phyloP scores from a whole-genome alignment of 2,329 filamentous ascomycete species.

The Sporothrix humicola region DNA sequence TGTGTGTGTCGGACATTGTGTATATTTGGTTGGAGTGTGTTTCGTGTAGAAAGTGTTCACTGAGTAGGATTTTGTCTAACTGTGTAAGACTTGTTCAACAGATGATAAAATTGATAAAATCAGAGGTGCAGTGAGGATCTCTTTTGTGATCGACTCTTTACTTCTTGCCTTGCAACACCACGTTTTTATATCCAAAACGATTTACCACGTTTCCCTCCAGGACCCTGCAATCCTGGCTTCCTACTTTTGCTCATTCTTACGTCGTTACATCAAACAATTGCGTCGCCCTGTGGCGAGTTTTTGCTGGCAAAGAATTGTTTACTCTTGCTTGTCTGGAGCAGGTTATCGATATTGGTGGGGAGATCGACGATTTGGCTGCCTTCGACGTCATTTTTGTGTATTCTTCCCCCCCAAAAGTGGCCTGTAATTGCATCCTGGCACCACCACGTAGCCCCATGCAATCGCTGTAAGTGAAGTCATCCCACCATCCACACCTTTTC shows the following conservation, averaged over 20 bases:
- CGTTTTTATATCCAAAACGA: conserved; percentile 19
- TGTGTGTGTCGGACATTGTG: conserved; percentile 2
- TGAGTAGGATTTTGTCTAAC: not conserved
- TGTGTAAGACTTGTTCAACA: not conserved
- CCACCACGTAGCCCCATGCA: not conserved
- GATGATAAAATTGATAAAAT: not conserved
- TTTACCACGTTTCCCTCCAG: conserved; percentile 10
- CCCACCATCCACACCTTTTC: conserved; percentile 3
- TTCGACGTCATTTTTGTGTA: conserved; percentile 27
- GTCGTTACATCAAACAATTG: conserved; percentile 21
- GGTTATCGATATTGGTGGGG: conserved; percentile 22
- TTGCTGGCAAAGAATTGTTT: not conserved
- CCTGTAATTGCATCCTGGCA: not conserved
- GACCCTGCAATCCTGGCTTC: not conserved
- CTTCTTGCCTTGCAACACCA: not conserved
- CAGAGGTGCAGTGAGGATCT: not conserved
- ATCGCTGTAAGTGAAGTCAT: conserved; percentile 3
- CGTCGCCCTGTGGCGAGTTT: conserved; percentile 23
- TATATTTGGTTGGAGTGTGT: not conserved
- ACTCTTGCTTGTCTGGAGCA: not conserved
- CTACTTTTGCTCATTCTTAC: conserved; percentile 10
- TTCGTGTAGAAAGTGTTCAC: not conserved
- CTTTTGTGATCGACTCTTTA: not conserved
- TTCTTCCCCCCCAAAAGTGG: not conserved
- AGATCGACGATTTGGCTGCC: conserved; percentile 1